phyloP scores from a whole-genome alignment of 208 protist genomes.

The Crithidia bombi region DNA sequence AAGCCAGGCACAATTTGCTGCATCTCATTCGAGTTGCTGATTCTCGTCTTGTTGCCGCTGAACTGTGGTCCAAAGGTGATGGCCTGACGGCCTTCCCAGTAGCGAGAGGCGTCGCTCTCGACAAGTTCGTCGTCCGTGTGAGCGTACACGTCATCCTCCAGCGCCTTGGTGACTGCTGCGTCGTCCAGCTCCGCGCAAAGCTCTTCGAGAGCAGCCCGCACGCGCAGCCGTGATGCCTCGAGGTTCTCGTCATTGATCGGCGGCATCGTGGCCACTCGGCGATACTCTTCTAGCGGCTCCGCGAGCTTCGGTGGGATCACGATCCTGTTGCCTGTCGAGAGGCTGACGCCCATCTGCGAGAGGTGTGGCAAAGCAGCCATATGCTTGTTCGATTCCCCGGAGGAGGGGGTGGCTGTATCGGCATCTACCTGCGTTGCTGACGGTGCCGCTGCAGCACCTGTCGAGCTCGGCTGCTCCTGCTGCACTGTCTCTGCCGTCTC shows the following conservation, averaged over 20 bases:
- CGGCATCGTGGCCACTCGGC: conserved; percentile 67
- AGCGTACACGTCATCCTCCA: conserved; percentile 21
- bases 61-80: background rate
- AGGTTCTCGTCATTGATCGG: conserved; percentile 40
- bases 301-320: conserved; percentile 31
- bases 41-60: background rate
- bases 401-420: no score
- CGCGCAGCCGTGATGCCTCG: conserved; percentile 9
- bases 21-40: conserved; percentile 47
- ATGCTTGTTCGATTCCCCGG: no score
- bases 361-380: no score
- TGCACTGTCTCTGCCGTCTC: background rate
- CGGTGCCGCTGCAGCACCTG: background rate
- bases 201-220: conserved; percentile 25
- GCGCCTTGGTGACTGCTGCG: conserved; percentile 10
- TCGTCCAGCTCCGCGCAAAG: conserved; percentile 20
- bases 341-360: conserved; percentile 19
- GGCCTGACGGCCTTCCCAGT: no score
- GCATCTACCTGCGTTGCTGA: no score
- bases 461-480: background rate
- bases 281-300: conserved; percentile 51
- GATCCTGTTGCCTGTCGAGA: conserved; percentile 31
- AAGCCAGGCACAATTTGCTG: conserved; percentile 81
- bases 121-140: background rate
- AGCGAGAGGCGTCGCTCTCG: background rate